Evolutionary conservation across 164 flowering plant genomes (phyloP).

Genomic region (Santalum album): DNA sequence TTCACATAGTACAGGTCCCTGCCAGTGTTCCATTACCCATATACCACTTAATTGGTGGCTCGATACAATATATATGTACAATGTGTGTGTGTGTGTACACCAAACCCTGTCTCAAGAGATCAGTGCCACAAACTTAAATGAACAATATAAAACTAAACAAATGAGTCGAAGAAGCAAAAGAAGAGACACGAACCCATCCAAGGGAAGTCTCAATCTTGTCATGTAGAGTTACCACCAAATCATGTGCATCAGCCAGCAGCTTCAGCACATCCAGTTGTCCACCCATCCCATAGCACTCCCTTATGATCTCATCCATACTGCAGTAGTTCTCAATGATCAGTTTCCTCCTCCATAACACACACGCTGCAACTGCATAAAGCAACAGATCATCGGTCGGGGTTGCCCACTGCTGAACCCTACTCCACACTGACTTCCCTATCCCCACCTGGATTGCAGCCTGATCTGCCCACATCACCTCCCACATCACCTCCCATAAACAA

Average conservation of each 20-base stretch:
- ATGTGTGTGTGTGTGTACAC: too few relatives aligned
- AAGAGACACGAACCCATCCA: too few relatives aligned
- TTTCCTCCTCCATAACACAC: slow-evolving; percentile 79
- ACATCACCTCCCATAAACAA: slow-evolving; percentile 97
- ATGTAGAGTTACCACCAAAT: slow-evolving; percentile 74
- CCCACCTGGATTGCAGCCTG: slow-evolving; percentile 90
- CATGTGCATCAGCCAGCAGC: slow-evolving; percentile 86
- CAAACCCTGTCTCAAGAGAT: not conserved
- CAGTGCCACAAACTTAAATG: not conserved
- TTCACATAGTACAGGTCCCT: too few relatives aligned
- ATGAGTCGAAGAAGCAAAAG: too few relatives aligned
- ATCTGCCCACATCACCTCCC: slow-evolving; percentile 98
- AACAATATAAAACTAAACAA: too few relatives aligned
- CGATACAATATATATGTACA: not conserved
- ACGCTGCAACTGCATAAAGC: slow-evolving; percentile 90
- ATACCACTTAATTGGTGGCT: not conserved
- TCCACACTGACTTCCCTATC: slow-evolving; percentile 79
- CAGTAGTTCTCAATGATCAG: slow-evolving; percentile 75
- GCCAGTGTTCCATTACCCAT: not conserved
- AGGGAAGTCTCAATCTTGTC: slow-evolving; percentile 46
- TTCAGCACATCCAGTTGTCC: slow-evolving; percentile 95
- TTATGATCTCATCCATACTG: slow-evolving; percentile 90
- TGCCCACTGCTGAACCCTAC: slow-evolving; percentile 68
- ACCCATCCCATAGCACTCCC: slow-evolving; percentile 88
- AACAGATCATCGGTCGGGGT: slow-evolving; percentile 90